A percentile compares a stretch with the other conserved stretches of the same genome.
phyloP scores from a whole-genome alignment of 164 flowering plant genomes.

The Nymphaea thermarum region DNA sequence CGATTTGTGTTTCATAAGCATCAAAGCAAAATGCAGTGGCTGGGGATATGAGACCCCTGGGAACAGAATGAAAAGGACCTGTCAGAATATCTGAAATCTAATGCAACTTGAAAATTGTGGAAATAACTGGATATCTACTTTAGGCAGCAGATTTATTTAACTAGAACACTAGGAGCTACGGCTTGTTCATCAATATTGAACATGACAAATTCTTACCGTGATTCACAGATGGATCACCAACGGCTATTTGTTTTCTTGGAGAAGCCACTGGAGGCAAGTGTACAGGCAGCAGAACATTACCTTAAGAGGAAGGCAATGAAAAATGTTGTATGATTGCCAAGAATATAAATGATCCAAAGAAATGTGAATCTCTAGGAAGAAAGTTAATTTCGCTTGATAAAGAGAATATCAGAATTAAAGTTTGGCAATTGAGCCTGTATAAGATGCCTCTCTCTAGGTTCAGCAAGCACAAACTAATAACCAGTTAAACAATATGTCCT shows the following conservation, averaged over 20 bases:
- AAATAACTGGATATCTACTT: not conserved
- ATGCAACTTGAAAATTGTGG: not conserved
- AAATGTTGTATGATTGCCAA: not conserved
- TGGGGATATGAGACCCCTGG: not conserved
- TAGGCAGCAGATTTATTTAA: too few relatives aligned
- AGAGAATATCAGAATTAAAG: too few relatives aligned
- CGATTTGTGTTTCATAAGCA: not conserved
- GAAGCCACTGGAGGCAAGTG: not conserved
- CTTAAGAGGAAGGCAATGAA: not conserved
- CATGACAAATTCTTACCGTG: not conserved
- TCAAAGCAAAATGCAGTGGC: not conserved
- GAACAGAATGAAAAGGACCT: not conserved
- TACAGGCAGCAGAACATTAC: not conserved
- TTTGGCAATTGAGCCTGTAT: too few relatives aligned
- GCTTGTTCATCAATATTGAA: not conserved
- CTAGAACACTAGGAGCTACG: too few relatives aligned
- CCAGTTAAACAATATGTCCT: too few relatives aligned
- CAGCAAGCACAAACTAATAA: too few relatives aligned
- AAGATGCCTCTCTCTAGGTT: too few relatives aligned
- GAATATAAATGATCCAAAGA: not conserved
- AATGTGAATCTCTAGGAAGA: too few relatives aligned
- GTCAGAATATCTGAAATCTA: not conserved
- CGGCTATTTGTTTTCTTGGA: not conserved
- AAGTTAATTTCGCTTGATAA: too few relatives aligned
- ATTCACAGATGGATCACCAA: not conserved